A percentile compares a stretch with the other conserved stretches of the same genome.
phyloP scores from a whole-genome alignment of 192 early-diverging fungal genomes.

The Funneliformis mosseae region DNA sequence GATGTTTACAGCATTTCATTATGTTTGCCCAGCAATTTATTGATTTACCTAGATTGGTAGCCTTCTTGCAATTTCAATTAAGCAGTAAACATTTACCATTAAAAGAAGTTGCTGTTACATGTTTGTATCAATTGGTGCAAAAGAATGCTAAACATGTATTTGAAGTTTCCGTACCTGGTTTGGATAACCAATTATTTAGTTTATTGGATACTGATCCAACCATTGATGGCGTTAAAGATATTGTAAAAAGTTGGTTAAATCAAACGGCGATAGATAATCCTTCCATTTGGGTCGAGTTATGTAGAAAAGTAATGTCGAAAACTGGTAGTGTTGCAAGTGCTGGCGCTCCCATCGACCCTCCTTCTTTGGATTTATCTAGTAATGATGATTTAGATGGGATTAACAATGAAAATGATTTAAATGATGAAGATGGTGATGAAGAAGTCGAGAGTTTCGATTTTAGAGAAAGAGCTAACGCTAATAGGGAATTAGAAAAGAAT shows the following conservation, averaged over 20 bases:
- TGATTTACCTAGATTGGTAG: slow-evolving; percentile 65
- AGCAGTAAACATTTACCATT: slow-evolving; percentile 58
- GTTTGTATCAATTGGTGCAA: slow-evolving; percentile 84
- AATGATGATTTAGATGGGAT: slow-evolving; percentile 54
- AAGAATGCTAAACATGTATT: slow-evolving; percentile 74
- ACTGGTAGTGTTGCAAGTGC: slow-evolving; percentile 51
- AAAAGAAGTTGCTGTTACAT: slow-evolving; percentile 78
- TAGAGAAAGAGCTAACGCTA: neutral
- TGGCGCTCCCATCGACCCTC: slow-evolving; percentile 28
- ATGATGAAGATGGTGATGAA: slow-evolving; percentile 35
- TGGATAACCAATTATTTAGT: slow-evolving; percentile 82
- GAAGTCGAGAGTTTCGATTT: slow-evolving; percentile 30
- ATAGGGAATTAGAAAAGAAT: slow-evolving; percentile 5
- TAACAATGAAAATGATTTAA: slow-evolving; percentile 37
- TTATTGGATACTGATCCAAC: slow-evolving; percentile 75
- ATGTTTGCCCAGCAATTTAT: slow-evolving; percentile 84
- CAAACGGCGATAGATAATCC: slow-evolving; percentile 66
- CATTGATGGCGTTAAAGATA: slow-evolving; percentile 59
- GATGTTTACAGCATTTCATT: slow-evolving; percentile 86
- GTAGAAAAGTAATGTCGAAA: slow-evolving; percentile 76
- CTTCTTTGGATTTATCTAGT: slow-evolving; percentile 34
- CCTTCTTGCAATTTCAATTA: slow-evolving; percentile 76
- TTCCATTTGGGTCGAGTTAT: slow-evolving; percentile 81
- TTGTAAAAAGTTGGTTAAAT: slow-evolving; percentile 61
- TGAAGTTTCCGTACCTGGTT: slow-evolving; percentile 55